Conservation (phyloP, 177 flowering plant species). For the Telopea speciosissima region DNA sequence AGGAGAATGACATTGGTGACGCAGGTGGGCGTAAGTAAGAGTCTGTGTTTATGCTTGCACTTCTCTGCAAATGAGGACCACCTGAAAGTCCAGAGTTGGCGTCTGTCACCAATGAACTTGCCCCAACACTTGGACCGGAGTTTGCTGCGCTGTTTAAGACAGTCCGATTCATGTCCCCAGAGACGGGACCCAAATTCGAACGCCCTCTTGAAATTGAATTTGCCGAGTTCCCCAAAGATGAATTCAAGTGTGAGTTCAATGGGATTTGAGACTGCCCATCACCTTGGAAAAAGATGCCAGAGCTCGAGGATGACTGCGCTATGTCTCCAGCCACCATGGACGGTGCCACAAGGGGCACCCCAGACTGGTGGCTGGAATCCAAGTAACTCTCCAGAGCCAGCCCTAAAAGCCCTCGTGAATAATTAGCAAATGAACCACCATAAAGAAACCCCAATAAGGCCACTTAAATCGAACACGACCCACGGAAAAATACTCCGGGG, state of each 20-base stretch:
- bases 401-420: constrained; percentile 14
- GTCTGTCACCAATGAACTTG: constrained; percentile 91
- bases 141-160: constrained; percentile 60
- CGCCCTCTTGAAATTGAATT: constrained; percentile 54
- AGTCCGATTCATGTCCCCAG: constrained; percentile 67
- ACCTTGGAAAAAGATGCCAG: constrained; percentile 84
- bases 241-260: constrained; percentile 56
- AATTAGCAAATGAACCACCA: background rate
- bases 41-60: constrained; percentile 80
- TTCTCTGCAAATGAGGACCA: constrained; percentile 89
- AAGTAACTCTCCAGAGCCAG: constrained; percentile 64
- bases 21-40: constrained; percentile 77
- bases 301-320: constrained; percentile 69
- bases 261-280: constrained; percentile 52
- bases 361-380: constrained; percentile 52
- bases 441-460: constrained; percentile 1
- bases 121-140: constrained; percentile 93
- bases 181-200: constrained; percentile 44
- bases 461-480: background rate
- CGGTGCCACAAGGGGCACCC: constrained; percentile 60
- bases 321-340: constrained; percentile 77
- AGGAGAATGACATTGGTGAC: constrained; percentile 88
- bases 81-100: constrained; percentile 93
- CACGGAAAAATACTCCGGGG: background rate
- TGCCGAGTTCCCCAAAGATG: constrained; percentile 70